Percentiles rank a stretch among this genome's conserved stretches.
phyloP scores from a whole-genome alignment of 2,329 filamentous ascomycete species.

The Pseudogymnoascus sp. region DNA sequence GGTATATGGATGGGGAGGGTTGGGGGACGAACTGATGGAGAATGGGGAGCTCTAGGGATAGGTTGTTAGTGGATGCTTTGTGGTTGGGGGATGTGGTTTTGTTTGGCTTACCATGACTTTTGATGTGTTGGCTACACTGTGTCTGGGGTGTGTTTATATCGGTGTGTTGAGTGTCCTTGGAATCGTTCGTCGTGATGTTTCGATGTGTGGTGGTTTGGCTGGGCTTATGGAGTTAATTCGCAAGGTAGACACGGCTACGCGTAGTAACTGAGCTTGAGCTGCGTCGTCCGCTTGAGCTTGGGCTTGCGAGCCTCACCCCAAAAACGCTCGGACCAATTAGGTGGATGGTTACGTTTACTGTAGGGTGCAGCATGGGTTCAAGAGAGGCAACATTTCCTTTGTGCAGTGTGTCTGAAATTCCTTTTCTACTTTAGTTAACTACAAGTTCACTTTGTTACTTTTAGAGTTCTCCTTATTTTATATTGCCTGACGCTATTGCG shows the following conservation, averaged over 20 bases:
- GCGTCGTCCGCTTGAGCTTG: slow-evolving; percentile 1
- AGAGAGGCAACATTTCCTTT: slow-evolving; percentile 8
- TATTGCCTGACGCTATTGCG: background rate
- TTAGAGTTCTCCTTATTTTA: background rate
- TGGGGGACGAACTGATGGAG: slow-evolving; percentile 69
- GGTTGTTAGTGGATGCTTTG: slow-evolving; percentile 27
- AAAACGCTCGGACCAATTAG: slow-evolving; percentile 10
- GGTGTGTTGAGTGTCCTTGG: background rate
- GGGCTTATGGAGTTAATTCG: slow-evolving; percentile 12
- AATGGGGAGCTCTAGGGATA: slow-evolving; percentile 69
- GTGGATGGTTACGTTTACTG: background rate
- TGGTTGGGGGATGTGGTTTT: background rate
- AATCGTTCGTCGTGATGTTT: background rate
- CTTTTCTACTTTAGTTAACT: slow-evolving; percentile 4
- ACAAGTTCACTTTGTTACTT: background rate
- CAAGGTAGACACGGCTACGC: slow-evolving; percentile 27
- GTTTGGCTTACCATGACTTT: slow-evolving; percentile 23
- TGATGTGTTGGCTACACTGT: slow-evolving; percentile 13
- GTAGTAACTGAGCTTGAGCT: slow-evolving; percentile 11
- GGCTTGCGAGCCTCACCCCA: slow-evolving; percentile 1
- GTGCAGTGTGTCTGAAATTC: background rate
- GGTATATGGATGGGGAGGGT: slow-evolving; percentile 15
- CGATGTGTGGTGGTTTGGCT: slow-evolving; percentile 11
- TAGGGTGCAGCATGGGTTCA: background rate
- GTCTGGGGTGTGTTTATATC: background rate